Conservation (phyloP, 345 rosid species). For the Populus alba region DNA sequence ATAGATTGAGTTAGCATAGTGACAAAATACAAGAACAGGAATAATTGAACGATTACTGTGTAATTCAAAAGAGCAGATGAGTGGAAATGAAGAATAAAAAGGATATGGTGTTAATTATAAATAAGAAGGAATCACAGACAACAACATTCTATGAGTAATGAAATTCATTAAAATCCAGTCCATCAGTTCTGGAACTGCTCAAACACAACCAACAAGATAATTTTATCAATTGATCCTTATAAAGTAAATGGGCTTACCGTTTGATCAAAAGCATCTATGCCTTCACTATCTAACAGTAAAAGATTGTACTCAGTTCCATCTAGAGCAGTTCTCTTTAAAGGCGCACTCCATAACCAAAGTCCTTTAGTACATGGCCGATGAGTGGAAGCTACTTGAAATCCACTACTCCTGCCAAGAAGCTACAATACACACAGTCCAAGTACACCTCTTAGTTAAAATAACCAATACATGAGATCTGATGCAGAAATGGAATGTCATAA, state of each 20-base stretch:
- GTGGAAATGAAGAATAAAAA: background rate
- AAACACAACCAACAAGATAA: background rate
- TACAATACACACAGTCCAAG: constrained; percentile 24
- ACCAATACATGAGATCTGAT: background rate
- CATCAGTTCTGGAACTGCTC: background rate
- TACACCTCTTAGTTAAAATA: background rate
- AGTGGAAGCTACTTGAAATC: constrained; percentile 96
- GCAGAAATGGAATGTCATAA: background rate
- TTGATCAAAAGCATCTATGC: constrained; percentile 96
- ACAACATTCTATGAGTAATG: background rate
- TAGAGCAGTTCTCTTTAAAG: constrained; percentile 79
- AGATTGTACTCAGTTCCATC: constrained; percentile 95
- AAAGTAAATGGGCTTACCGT: constrained; percentile 51
- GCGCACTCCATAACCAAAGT: constrained; percentile 99
- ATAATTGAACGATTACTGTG: background rate
- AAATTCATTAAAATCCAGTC: background rate
- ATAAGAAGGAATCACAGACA: background rate
- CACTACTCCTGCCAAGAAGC: constrained; percentile 98
- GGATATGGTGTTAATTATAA: background rate
- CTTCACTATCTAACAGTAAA: constrained; percentile 87
- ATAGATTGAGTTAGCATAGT: constrained; percentile 4
- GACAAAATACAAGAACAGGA: background rate
- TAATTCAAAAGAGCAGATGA: background rate
- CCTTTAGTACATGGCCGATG: constrained; percentile 98
- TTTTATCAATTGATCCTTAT: background rate